Conservation (phyloP, 139 green algal species). For the Coelastrella sp. region DNA sequence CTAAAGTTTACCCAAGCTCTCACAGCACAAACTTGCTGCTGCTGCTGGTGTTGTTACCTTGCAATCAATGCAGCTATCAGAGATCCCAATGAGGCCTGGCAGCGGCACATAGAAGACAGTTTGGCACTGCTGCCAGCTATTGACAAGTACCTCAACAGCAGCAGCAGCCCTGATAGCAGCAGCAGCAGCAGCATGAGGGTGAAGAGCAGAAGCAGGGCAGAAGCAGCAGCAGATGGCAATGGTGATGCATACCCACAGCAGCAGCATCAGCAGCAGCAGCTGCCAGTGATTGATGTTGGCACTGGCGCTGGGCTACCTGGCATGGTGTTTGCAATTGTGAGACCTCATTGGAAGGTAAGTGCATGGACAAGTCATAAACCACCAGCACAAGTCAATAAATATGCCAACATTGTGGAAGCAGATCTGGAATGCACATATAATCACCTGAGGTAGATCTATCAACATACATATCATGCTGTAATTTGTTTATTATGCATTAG, state of each 20-base stretch:
- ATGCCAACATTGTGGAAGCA: conserved; percentile 2
- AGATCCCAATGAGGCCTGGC: conserved; percentile 66
- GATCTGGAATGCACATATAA: no score
- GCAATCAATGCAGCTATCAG: not conserved
- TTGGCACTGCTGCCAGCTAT: conserved; percentile 84
- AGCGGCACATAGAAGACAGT: conserved; percentile 82
- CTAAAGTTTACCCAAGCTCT: no score
- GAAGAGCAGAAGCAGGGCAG: not conserved
- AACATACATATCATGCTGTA: no score
- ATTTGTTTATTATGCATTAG: no score
- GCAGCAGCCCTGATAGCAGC: no score
- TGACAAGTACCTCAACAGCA: not conserved
- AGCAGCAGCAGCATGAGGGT: not conserved
- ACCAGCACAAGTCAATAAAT: no score
- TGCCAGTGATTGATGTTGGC: conserved; percentile 88
- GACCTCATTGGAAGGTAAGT: conserved; percentile 77
- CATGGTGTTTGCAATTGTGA: conserved; percentile 83
- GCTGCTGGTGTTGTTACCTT: no score
- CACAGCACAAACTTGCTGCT: no score
- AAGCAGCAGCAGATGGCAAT: not conserved
- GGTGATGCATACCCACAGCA: no score
- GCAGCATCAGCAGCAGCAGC: conserved; percentile 8
- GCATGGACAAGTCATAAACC: no score
- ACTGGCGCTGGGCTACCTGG: conserved; percentile 90
- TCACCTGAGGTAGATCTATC: no score